Percentiles rank a stretch among this genome's conserved stretches.
phyloP scores from a whole-genome alignment of 2,329 filamentous ascomycete genomes.

The Arthrobotrys megalospora region DNA sequence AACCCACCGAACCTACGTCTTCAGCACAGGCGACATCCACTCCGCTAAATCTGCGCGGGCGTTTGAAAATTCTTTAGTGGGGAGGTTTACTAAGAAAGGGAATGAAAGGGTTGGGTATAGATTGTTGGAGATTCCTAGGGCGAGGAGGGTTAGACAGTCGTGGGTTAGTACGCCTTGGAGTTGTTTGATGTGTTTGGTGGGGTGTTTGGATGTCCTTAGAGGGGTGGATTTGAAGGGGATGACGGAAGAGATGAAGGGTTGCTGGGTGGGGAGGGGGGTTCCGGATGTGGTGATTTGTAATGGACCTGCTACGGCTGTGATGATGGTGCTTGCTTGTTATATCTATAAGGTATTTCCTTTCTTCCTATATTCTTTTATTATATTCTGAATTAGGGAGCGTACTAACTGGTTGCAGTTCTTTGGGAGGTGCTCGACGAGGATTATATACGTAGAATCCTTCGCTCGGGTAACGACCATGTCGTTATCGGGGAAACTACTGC shows the following conservation, averaged over 20 bases:
- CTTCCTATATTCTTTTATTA: neutral
- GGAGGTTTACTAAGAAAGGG: constrained; percentile 58
- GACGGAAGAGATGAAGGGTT: constrained; percentile 50
- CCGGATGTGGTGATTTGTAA: constrained; percentile 64
- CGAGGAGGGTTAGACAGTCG: constrained; percentile 85
- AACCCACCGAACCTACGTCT: constrained; percentile 82
- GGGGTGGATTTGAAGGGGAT: constrained; percentile 65
- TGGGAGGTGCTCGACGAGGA: constrained; percentile 76
- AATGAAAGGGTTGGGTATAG: constrained; percentile 40
- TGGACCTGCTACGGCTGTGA: constrained; percentile 64
- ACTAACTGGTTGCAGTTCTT: constrained; percentile 64
- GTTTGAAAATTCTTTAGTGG: constrained; percentile 72
- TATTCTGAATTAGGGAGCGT: neutral
- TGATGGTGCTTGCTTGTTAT: constrained; percentile 63
- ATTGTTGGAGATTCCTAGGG: constrained; percentile 77
- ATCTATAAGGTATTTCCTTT: constrained; percentile 59
- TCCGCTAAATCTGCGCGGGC: constrained; percentile 76
- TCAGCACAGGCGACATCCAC: constrained; percentile 82
- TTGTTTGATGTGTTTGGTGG: constrained; percentile 76
- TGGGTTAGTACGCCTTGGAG: constrained; percentile 81
- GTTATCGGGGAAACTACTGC: constrained; percentile 83
- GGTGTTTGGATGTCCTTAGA: constrained; percentile 68
- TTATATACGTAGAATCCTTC: constrained; percentile 93
- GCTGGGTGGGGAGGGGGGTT: constrained; percentile 42
- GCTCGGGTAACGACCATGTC: constrained; percentile 86